Evolutionary conservation across 192 early-diverging fungal species (phyloP).

Genomic region (Radiomyces spectabilis): DNA sequence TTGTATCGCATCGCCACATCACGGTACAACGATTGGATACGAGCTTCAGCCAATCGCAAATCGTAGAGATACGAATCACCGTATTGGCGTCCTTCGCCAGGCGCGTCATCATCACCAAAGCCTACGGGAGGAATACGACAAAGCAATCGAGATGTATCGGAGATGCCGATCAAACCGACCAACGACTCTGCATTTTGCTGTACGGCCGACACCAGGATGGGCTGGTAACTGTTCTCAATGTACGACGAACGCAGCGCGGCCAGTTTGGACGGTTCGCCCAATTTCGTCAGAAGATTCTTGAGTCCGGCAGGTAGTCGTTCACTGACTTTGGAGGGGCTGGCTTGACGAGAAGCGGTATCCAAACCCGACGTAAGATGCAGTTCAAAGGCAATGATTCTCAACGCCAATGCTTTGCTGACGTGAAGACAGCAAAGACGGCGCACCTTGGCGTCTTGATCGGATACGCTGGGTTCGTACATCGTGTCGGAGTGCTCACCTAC

Average conservation of each 20-base stretch:
- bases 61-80: slow-evolving; percentile 29
- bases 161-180: too few relatives aligned
- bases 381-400: slow-evolving; percentile 16
- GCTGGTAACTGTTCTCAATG: slow-evolving; percentile 1
- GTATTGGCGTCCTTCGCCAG: slow-evolving; percentile 21
- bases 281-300: slow-evolving; percentile 9
- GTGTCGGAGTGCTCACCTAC: too few relatives aligned
- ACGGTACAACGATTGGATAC: background rate
- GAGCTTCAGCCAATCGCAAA: slow-evolving; percentile 5
- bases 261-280: slow-evolving; percentile 12
- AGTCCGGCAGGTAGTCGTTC: slow-evolving; percentile 16
- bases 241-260: background rate
- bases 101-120: slow-evolving; percentile 13
- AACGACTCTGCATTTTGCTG: background rate
- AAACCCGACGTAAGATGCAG: slow-evolving; percentile 12
- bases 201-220: background rate
- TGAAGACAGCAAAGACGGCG: slow-evolving; percentile 16
- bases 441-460: too few relatives aligned
- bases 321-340: background rate
- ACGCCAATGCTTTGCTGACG: slow-evolving; percentile 6
- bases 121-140: background rate
- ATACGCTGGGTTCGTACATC: too few relatives aligned
- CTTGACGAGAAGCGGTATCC: background rate
- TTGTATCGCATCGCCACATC: background rate
- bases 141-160: background rate